Evolutionary conservation across 2,329 filamentous ascomycete genomes (phyloP).

Genomic region (Penicillium sp.): DNA sequence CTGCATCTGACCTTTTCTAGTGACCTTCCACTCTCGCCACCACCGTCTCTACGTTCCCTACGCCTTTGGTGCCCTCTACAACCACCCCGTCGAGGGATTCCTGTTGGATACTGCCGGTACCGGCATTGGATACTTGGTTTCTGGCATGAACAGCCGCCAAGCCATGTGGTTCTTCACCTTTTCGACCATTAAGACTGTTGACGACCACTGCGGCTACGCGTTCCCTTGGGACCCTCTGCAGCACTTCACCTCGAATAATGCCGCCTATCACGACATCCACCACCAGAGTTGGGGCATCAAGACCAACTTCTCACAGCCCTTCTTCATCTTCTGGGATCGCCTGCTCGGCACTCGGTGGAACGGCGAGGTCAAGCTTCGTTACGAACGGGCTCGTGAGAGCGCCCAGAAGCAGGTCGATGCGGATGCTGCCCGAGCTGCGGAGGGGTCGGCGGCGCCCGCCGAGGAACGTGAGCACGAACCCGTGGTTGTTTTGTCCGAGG

Average conservation of each 20-base stretch:
- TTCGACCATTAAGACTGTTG: slow-evolving; percentile 92
- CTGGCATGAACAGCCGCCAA: slow-evolving; percentile 78
- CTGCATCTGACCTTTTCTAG: slow-evolving; percentile 43
- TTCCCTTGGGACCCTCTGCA: slow-evolving; percentile 94
- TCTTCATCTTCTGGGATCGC: slow-evolving; percentile 90
- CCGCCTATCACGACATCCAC: slow-evolving; percentile 94
- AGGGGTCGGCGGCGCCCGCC: slow-evolving; percentile 8
- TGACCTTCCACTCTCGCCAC: slow-evolving; percentile 87
- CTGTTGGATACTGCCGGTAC: slow-evolving; percentile 86
- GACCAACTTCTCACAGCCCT: slow-evolving; percentile 49
- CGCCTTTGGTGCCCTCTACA: slow-evolving; percentile 94
- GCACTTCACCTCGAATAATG: slow-evolving; percentile 89
- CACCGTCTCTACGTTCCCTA: slow-evolving; percentile 97
- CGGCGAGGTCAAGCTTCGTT: slow-evolving; percentile 59
- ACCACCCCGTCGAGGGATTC: slow-evolving; percentile 92
- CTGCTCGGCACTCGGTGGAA: slow-evolving; percentile 77
- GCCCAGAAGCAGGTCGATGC: slow-evolving; percentile 56
- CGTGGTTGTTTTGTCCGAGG: slow-evolving; percentile 26
- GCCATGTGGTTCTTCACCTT: slow-evolving; percentile 84
- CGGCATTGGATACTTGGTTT: slow-evolving; percentile 73
- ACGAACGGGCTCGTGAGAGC: slow-evolving; percentile 53
- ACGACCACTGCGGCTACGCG: slow-evolving; percentile 95
- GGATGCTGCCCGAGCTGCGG: slow-evolving; percentile 34
- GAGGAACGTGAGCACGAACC: slow-evolving; percentile 20
- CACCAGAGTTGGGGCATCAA: slow-evolving; percentile 99